phyloP scores from a whole-genome alignment of 176 grass and related monocot genomes.

The Oryza punctata region DNA sequence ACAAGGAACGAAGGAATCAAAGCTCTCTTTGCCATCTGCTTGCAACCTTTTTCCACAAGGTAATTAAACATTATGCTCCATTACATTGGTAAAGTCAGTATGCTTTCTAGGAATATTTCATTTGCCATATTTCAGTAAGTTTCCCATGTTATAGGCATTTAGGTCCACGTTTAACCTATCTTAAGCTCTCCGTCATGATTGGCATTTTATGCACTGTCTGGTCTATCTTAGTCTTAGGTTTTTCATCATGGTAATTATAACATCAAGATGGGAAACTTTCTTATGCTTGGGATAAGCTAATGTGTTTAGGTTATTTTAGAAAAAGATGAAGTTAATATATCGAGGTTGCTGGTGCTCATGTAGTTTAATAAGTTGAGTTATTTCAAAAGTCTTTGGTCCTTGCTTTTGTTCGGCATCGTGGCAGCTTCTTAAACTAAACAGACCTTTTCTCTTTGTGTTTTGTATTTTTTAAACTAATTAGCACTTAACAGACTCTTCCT shows the following conservation, averaged over 20 bases:
- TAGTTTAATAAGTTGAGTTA: not conserved
- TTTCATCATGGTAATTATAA: constrained; percentile 13
- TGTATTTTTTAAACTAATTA: constrained; percentile 8
- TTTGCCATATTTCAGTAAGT: not conserved
- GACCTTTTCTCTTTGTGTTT: not conserved
- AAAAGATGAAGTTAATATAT: not conserved
- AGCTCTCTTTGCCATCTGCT: constrained; percentile 69
- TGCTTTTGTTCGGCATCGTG: not conserved
- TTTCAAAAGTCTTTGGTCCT: not conserved
- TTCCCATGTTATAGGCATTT: constrained; percentile 1
- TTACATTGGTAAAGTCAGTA: constrained; percentile 22
- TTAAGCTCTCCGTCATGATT: constrained; percentile 12
- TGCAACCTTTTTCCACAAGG: constrained; percentile 75
- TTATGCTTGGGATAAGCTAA: not conserved
- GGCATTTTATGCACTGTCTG: not conserved
- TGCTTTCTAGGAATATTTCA: not conserved
- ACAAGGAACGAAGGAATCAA: constrained; percentile 53
- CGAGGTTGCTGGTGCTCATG: constrained; percentile 3
- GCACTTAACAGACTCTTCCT: not conserved
- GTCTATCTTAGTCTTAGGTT: not conserved
- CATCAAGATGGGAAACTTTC: not conserved
- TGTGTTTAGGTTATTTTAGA: not conserved
- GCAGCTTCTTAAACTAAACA: not conserved
- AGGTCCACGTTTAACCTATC: constrained; percentile 15
- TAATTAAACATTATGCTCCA: constrained; percentile 37